These are phyloP conservation scores for Cyclotella sp. DNA, from an alignment of 108 stramenopile genomes.

Conservation along the genomic window DNA sequence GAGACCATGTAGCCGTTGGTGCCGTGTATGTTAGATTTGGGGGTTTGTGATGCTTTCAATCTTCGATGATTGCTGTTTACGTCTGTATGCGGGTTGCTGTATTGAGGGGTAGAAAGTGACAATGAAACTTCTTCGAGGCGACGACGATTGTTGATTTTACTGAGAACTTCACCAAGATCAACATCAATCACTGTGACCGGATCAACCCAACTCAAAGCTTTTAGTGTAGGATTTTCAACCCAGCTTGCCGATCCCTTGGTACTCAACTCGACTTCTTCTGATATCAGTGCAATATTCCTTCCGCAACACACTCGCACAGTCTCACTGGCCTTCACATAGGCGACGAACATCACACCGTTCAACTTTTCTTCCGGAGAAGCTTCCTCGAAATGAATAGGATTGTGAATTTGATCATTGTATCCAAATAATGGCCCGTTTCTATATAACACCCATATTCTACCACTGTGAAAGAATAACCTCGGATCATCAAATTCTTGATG, in stretches of 20 bases:
- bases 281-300: conserved; percentile 87
- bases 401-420: conserved; percentile 85
- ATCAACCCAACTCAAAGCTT: conserved; percentile 72
- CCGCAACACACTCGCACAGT: conserved; percentile 83
- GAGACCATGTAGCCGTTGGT: conserved; percentile 87
- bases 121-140: not conserved
- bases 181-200: conserved; percentile 82
- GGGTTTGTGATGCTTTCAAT: conserved; percentile 17
- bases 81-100: not conserved
- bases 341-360: conserved; percentile 36
- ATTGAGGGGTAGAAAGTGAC: not conserved
- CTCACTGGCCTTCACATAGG: conserved; percentile 74
- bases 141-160: not conserved
- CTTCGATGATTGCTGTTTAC: conserved; percentile 27
- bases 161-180: conserved; percentile 29
- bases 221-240: conserved; percentile 15
- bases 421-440: conserved; percentile 85
- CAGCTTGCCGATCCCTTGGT: conserved; percentile 9
- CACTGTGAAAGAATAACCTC: conserved; percentile 72
- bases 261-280: conserved; percentile 21
- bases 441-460: conserved; percentile 74
- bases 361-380: not conserved
- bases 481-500: conserved; percentile 82
- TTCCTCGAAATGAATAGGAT: conserved; percentile 69
- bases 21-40: conserved; percentile 70